A percentile compares a stretch with the other conserved stretches of the same genome.
Conservation (phyloP, 768 basidiomycete genomes). For the Mycena vulgaris region DNA sequence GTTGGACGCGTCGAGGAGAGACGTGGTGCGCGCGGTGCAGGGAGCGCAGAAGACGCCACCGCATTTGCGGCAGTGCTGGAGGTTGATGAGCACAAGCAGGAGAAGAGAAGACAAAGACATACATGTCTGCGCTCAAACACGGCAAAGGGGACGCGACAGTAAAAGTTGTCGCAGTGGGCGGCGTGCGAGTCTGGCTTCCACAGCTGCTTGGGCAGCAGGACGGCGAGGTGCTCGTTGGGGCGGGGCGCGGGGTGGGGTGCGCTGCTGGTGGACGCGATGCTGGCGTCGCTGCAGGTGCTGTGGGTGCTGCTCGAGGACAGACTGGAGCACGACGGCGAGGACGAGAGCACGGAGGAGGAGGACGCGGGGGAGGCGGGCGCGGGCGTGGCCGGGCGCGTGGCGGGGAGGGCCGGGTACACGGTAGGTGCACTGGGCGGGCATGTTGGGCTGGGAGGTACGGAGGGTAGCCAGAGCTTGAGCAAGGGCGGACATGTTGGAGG, state of each 20-base stretch:
- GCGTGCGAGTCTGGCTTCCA: slow-evolving; percentile 86
- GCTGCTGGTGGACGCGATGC: slow-evolving; percentile 51
- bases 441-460: neutral
- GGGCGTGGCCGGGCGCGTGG: too few species aligned
- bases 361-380: slow-evolving; percentile 40
- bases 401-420: too few species aligned
- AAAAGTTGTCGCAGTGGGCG: slow-evolving; percentile 79
- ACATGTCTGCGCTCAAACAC: slow-evolving; percentile 80
- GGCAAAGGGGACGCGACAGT: slow-evolving; percentile 76
- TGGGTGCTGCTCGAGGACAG: slow-evolving; percentile 30
- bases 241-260: slow-evolving; percentile 51
- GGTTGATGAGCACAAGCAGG: neutral
- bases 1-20: slow-evolving; percentile 80
- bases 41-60: slow-evolving; percentile 82
- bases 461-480: slow-evolving; percentile 15
- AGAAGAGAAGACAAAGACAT: neutral
- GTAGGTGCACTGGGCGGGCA: too few species aligned
- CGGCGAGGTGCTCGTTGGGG: slow-evolving; percentile 83
- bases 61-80: slow-evolving; percentile 84
- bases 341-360: slow-evolving; percentile 48
- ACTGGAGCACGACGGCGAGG: slow-evolving; percentile 49
- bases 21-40: slow-evolving; percentile 72
- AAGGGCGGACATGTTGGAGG: slow-evolving; percentile 28
- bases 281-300: slow-evolving; percentile 40
- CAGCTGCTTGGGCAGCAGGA: slow-evolving; percentile 75